phyloP scores from a whole-genome alignment of 2,329 filamentous ascomycete genomes.

The Alternaria sp. region DNA sequence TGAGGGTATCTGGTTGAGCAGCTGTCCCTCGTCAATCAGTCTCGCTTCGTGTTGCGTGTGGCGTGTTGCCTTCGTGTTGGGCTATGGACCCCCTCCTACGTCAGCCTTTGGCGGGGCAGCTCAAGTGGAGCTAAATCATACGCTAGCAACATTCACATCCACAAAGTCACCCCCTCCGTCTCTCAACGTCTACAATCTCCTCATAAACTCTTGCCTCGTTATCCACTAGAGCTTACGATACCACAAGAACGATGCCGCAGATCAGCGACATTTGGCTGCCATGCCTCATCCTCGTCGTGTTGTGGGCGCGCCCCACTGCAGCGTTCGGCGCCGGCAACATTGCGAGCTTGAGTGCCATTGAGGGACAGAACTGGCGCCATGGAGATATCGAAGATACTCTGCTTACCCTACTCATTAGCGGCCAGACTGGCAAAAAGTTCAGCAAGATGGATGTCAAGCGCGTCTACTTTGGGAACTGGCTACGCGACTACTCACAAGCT shows the following conservation, averaged over 20 bases:
- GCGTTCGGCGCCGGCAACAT: slow-evolving; percentile 93
- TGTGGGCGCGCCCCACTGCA: slow-evolving; percentile 73
- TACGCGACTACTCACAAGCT: slow-evolving; percentile 91
- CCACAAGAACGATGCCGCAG: slow-evolving; percentile 35
- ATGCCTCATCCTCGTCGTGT: slow-evolving; percentile 62
- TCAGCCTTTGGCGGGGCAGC: slow-evolving; percentile 19
- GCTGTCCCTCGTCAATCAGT: slow-evolving; percentile 1
- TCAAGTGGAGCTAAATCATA: slow-evolving; percentile 11
- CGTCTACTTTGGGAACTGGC: slow-evolving; percentile 97
- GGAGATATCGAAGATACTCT: slow-evolving; percentile 90
- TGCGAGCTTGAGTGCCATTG: slow-evolving; percentile 78
- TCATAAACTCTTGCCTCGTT: not conserved
- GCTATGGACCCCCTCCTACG: slow-evolving; percentile 10
- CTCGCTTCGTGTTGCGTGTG: not conserved
- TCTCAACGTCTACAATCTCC: not conserved
- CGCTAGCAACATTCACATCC: slow-evolving; percentile 9
- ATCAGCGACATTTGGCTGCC: slow-evolving; percentile 51
- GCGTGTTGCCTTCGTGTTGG: not conserved
- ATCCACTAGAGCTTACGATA: slow-evolving; percentile 13
- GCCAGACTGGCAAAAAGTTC: slow-evolving; percentile 78
- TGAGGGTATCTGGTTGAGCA: not conserved
- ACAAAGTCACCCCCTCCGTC: not conserved
- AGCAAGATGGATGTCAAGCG: slow-evolving; percentile 86
- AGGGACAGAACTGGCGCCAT: slow-evolving; percentile 77
- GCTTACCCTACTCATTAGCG: slow-evolving; percentile 73